phyloP scores from a whole-genome alignment of 805 yeast species.

The Candida xiaguanensis region DNA sequence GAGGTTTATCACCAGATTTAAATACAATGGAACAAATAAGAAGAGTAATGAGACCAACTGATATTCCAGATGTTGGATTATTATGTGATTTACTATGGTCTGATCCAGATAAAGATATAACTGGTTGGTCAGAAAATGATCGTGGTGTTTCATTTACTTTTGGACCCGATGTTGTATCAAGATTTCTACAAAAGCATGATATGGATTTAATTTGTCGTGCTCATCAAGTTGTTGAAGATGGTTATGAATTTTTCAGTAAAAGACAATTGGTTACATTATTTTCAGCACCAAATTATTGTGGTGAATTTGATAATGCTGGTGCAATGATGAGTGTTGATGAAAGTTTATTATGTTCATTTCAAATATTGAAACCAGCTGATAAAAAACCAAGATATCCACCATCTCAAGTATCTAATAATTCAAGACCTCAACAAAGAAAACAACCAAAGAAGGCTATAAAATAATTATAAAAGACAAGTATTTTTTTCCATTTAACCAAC shows the following conservation, averaged over 20 bases:
- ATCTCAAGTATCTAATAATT: constrained; percentile 16
- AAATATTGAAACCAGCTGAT: constrained; percentile 96
- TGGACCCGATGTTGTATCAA: constrained; percentile 98
- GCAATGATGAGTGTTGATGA: constrained; percentile 99
- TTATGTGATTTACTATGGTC: constrained; percentile 97
- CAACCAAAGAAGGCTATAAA: constrained; percentile 11
- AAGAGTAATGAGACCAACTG: constrained; percentile 99
- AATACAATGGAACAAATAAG: constrained; percentile 98
- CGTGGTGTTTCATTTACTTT: constrained; percentile 99
- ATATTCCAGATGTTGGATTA: constrained; percentile 96
- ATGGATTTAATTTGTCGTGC: constrained; percentile 98
- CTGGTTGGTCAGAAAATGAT: constrained; percentile 99
- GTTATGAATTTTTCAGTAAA: constrained; percentile 94
- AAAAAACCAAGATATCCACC: constrained; percentile 73
- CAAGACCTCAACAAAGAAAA: constrained; percentile 13
- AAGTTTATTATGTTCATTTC: constrained; percentile 91
- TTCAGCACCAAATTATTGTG: constrained; percentile 98
- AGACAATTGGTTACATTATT: constrained; percentile 94
- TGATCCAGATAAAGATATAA: constrained; percentile 96
- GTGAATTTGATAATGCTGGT: constrained; percentile 98
- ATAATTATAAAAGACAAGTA: background rate
- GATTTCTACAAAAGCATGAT: constrained; percentile 95
- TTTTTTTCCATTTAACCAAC: too few species aligned
- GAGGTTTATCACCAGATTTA: constrained; percentile 95
- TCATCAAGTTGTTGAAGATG: constrained; percentile 98